Evolutionary conservation across 805 yeast genomes (phyloP).

Genomic region (Scheffersomyces ergatensis): DNA sequence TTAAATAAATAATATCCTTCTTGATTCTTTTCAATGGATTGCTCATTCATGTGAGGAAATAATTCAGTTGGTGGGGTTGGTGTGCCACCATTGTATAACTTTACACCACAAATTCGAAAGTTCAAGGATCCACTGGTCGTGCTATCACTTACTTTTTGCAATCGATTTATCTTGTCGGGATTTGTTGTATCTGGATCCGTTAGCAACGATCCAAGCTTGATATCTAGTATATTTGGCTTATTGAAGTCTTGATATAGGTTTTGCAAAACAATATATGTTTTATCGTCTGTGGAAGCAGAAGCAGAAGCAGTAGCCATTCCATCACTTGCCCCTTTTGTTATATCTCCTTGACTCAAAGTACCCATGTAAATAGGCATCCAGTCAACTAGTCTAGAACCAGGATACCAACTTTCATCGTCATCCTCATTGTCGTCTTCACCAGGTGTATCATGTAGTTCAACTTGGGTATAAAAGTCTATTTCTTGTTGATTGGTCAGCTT

Average conservation of each 20-base stretch:
- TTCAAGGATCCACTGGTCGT: slow-evolving; percentile 83
- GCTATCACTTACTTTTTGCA: slow-evolving; percentile 56
- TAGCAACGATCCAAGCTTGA: slow-evolving; percentile 73
- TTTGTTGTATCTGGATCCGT: slow-evolving; percentile 59
- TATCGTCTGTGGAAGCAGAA: slow-evolving; percentile 1
- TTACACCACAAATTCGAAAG: slow-evolving; percentile 89
- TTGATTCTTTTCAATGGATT: slow-evolving; percentile 14
- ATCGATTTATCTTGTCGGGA: slow-evolving; percentile 58
- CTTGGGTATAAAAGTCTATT: slow-evolving; percentile 63
- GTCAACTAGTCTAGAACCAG: slow-evolving; percentile 38
- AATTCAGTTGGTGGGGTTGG: slow-evolving; percentile 5
- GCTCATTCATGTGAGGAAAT: slow-evolving; percentile 13
- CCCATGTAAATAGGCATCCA: slow-evolving; percentile 73
- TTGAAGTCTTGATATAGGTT: slow-evolving; percentile 62
- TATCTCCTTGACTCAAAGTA: slow-evolving; percentile 44
- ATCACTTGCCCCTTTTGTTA: slow-evolving; percentile 1
- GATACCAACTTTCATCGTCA: slow-evolving; percentile 17
- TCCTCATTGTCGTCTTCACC: slow-evolving; percentile 16
- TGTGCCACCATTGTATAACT: slow-evolving; percentile 31
- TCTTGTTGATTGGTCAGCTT: slow-evolving; percentile 69
- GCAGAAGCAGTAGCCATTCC: neutral
- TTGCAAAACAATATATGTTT: slow-evolving; percentile 60
- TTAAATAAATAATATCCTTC: slow-evolving; percentile 52
- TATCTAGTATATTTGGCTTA: slow-evolving; percentile 74
- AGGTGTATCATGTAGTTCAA: slow-evolving; percentile 14